Evolutionary conservation across 2,329 filamentous ascomycete genomes (phyloP).

Genomic region (Nigrospora oryzae): DNA sequence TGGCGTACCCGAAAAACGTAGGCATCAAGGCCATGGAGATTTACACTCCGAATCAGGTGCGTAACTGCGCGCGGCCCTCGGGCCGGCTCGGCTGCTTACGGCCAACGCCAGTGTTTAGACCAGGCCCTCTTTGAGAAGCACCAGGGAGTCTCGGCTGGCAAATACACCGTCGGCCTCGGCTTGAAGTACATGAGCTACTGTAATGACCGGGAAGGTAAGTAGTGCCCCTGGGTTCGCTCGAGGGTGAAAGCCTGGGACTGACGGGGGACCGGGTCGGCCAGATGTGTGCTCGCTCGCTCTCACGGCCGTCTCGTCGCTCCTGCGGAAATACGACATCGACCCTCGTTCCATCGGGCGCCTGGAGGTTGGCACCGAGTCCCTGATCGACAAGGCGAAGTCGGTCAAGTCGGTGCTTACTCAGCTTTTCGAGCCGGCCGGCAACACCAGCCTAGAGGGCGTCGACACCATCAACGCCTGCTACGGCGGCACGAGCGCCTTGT

Average conservation of each 20-base stretch:
- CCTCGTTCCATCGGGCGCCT: slow-evolving; percentile 39
- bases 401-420: slow-evolving; percentile 46
- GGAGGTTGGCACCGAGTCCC: slow-evolving; percentile 44
- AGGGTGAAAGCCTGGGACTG: no score
- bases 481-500: slow-evolving; percentile 43
- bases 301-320: slow-evolving; percentile 39
- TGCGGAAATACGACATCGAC: slow-evolving; percentile 43
- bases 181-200: not conserved
- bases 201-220: not conserved
- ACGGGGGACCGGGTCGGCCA: no score
- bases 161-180: not conserved
- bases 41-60: not conserved
- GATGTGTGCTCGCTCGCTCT: slow-evolving; percentile 45
- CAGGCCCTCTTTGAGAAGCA: not conserved
- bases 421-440: slow-evolving; percentile 34
- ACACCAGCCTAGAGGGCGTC: slow-evolving; percentile 43
- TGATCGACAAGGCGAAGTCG: slow-evolving; percentile 47
- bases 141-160: not conserved
- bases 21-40: not conserved
- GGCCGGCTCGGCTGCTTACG: no score
- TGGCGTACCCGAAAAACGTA: not conserved
- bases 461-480: slow-evolving; percentile 47
- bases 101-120: not conserved
- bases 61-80: no score
- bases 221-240: not conserved